Conservation (phyloP, 2,329 filamentous ascomycete species). For the Cadophora gregata region DNA sequence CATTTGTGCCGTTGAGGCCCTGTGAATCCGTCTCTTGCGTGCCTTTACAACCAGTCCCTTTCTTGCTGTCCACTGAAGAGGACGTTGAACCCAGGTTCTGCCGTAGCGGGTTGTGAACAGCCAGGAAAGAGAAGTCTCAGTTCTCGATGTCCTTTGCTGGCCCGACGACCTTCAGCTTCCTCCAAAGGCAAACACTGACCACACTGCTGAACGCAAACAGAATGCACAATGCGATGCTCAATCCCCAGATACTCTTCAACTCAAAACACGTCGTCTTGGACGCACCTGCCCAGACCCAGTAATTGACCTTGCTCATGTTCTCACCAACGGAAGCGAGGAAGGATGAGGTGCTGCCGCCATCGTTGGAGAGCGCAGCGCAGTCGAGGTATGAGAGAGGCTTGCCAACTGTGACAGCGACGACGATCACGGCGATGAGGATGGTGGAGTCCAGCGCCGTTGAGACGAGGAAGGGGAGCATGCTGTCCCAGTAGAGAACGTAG, state of each 20-base stretch:
- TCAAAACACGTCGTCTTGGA: constrained; percentile 75
- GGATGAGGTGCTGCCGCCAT: constrained; percentile 50
- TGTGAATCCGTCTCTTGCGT: constrained; percentile 17
- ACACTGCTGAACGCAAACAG: constrained; percentile 70
- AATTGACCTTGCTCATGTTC: constrained; percentile 51
- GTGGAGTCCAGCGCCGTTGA: constrained; percentile 68
- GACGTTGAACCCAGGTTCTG: not conserved
- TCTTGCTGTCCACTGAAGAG: too few species aligned
- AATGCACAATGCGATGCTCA: constrained; percentile 79
- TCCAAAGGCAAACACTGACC: constrained; percentile 65
- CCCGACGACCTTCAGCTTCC: constrained; percentile 29
- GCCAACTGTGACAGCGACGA: constrained; percentile 78
- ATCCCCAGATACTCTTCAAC: constrained; percentile 86
- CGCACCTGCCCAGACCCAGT: constrained; percentile 56
- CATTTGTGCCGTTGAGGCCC: constrained; percentile 24
- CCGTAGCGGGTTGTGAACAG: too few species aligned
- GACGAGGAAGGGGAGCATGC: constrained; percentile 76
- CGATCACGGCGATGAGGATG: constrained; percentile 77
- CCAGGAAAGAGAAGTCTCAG: constrained; percentile 9
- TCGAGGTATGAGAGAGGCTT: constrained; percentile 80
- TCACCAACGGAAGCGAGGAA: constrained; percentile 52
- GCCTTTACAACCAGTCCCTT: not conserved
- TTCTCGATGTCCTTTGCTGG: constrained; percentile 36
- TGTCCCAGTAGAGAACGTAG: constrained; percentile 81
- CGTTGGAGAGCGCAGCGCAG: constrained; percentile 61